Evolutionary conservation across 306 rosid genomes (phyloP).

Genomic region (Corylus americana): DNA sequence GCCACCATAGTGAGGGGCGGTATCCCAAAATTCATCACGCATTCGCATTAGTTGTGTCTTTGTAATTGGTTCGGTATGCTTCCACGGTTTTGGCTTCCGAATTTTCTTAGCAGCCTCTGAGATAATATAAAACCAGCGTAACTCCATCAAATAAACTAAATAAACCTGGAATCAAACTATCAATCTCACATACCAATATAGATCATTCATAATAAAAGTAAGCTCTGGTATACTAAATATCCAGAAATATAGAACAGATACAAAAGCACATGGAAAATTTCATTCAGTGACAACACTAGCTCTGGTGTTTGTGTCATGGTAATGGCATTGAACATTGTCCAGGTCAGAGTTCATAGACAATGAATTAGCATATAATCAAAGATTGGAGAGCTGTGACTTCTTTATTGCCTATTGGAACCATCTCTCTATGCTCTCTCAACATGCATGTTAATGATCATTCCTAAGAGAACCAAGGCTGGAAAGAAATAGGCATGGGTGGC

Average conservation of each 20-base stretch:
- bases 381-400: neutral
- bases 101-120: constrained; percentile 15
- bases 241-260: neutral
- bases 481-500: neutral
- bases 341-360: no score
- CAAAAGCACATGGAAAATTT: neutral
- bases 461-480: neutral
- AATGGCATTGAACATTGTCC: no score
- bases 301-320: neutral
- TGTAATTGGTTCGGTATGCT: constrained; percentile 30
- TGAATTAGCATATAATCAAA: neutral
- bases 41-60: constrained; percentile 20
- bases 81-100: constrained; percentile 32
- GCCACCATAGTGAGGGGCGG: constrained; percentile 36
- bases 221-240: neutral
- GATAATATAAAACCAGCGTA: neutral
- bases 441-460: neutral
- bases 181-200: neutral
- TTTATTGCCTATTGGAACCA: neutral
- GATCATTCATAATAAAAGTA: neutral
- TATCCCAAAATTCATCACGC: constrained; percentile 42
- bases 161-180: neutral
- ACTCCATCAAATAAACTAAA: neutral
- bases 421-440: neutral
- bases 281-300: neutral